Evolutionary conservation across 768 basidiomycete genomes (phyloP), one percentile per base, ranked within the genome.

Genomic region (Termitomyces sp.): DNA sequence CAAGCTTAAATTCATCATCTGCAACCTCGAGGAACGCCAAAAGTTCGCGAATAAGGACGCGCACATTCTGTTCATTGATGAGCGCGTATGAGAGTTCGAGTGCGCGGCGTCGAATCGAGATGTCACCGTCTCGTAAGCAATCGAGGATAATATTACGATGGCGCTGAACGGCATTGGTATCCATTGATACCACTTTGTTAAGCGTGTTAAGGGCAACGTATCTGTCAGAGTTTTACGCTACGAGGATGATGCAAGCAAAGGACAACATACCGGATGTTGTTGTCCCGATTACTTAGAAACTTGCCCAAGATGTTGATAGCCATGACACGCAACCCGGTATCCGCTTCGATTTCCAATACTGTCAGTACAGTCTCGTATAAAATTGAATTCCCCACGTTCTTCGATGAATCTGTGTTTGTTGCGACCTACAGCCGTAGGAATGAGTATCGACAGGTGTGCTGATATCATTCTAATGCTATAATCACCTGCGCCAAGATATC

Each of bases 241-340:
- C 28, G 33, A 16, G 18, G 37, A 26, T 13, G 7, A 16, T 29
- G 20, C 33, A 22, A 22, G 48, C 53, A n/a, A 56, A 16, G 34
- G 24, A 1, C 20, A 49, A 70, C 80, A 49, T 68, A 96, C 95
- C 96, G 87, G 64, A 99, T 98, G 68, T 98, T 99, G 74, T 99
- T 99, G 69, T 99, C 97, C 34, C 92, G 82, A 73, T 99, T 99
- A 69, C 92, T 88, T 69, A 99, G 76, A 76, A 98, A 98, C 73
- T 98, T 98, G 55, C 97, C 97, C 34, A 99, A 81, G 57, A 98
- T 98, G 70, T 99, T 99, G 72, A 99, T 99, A 0, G 97, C 97
- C 97, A 99, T 98, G 46, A 98, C 95, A 2, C 97, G 87, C 22
- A 99, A 76, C 20, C 94, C 94, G 42, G 85, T 89, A 69, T 99